These are phyloP conservation scores for Truncatella angustata DNA, from an alignment of 2,329 filamentous ascomycete species.

Conservation along the genomic window DNA sequence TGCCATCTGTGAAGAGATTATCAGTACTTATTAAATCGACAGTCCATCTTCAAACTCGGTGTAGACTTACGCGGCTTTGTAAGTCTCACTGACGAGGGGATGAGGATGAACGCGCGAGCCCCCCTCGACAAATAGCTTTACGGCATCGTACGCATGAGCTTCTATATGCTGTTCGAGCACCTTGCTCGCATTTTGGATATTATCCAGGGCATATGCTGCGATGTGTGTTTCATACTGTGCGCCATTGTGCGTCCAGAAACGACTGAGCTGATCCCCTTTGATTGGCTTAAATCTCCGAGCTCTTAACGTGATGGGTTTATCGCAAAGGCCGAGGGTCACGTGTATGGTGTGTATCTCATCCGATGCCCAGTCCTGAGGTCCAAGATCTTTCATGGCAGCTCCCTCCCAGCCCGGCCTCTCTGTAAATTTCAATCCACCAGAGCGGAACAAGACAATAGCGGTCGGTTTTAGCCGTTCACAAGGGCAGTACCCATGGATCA, in stretches of 20 bases:
- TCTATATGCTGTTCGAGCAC: conserved; percentile 36
- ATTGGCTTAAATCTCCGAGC: conserved; percentile 41
- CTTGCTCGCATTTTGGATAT: conserved; percentile 32
- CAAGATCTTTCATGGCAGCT: conserved; percentile 39
- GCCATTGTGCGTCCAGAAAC: conserved; percentile 34
- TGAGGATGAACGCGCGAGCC: conserved; percentile 25
- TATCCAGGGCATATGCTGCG: conserved; percentile 38
- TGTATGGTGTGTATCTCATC: conserved; percentile 31
- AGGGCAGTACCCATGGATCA: conserved; percentile 45
- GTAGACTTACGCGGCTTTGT: conserved; percentile 25
- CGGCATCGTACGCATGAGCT: conserved; percentile 24
- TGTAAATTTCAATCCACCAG: conserved; percentile 42
- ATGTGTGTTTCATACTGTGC: conserved; percentile 27
- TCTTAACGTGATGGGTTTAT: conserved; percentile 32
- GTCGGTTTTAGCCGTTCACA: conserved; percentile 44
- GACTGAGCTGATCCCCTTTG: conserved; percentile 9
- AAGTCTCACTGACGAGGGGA: conserved; percentile 28
- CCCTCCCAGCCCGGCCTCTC: conserved; percentile 35
- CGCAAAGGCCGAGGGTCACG: conserved; percentile 37
- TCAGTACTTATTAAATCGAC: conserved; percentile 6
- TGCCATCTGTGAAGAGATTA: conserved; percentile 15
- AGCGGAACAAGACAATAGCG: conserved; percentile 39
- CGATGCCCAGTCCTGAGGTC: conserved; percentile 28
- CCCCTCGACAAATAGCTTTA: conserved; percentile 26
- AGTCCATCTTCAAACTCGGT: not conserved